Evolutionary conservation across 441 rosid genomes (phyloP).

Genomic region (Gossypium trilobum): DNA sequence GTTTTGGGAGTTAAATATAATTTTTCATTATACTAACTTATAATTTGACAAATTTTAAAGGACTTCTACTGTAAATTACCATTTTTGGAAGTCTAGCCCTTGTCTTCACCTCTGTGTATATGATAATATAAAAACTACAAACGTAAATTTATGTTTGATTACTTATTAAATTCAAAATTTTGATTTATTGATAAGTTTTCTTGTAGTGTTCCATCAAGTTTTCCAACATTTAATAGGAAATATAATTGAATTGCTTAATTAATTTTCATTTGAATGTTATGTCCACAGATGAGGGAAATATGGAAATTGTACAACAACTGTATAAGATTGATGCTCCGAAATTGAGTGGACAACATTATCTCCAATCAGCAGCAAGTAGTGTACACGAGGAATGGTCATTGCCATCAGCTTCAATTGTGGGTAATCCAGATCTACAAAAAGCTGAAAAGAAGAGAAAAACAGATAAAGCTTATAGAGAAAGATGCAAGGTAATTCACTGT

Average conservation of each 20-base stretch:
- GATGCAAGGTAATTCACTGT: conserved; percentile 5
- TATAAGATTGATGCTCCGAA: too few relatives aligned
- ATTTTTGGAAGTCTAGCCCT: too few relatives aligned
- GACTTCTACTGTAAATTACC: too few relatives aligned
- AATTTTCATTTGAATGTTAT: neutral
- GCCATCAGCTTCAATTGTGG: neutral
- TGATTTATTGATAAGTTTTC: neutral
- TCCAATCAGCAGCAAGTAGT: neutral
- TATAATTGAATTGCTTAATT: neutral
- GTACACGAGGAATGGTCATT: neutral
- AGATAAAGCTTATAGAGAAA: neutral
- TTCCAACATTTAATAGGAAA: neutral
- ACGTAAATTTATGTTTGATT: neutral
- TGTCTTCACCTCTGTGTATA: too few relatives aligned
- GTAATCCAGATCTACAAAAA: neutral
- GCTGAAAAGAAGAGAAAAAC: conserved; percentile 5
- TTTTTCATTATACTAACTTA: too few relatives aligned
- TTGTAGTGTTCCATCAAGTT: neutral
- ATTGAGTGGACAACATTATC: neutral
- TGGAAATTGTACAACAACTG: too few relatives aligned
- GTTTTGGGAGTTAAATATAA: too few relatives aligned
- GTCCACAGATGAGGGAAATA: neutral
- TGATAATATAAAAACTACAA: too few relatives aligned
- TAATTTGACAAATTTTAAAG: too few relatives aligned
- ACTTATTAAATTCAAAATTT: neutral